Base-by-base conservation (phyloP, 352 stramenopile species). In the Discostella stelligera region DNA sequence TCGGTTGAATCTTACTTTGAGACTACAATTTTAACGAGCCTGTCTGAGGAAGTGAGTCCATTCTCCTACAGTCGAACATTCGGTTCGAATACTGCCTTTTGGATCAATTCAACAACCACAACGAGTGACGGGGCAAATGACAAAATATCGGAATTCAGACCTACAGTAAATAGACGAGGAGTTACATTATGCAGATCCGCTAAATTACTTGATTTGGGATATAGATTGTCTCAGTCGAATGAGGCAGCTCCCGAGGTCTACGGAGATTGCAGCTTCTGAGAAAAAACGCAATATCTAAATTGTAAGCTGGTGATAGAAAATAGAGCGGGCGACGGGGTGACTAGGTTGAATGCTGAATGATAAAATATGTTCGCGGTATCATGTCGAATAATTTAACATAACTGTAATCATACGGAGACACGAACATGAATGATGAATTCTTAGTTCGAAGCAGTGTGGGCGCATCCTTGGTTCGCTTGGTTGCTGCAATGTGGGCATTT, bases 51-150 rank as follows among this genome's bases (percentile, higher is more conserved):
- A 50, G 48, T 25, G 21, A 53, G 50, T 41, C n/a, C 41, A 65
- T 62, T 66, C 4, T 56, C 21, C 2, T 48, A 52, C 21, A 18
- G 11, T 8, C 50, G 52, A 30, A 63, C 23, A 21, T 71, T 67
- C 62, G 62, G 71, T 11, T 67, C 71, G 7, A 71, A 78, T 59
- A 53, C 50, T 60, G 32, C 30, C 25, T 66, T 55, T 48, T 16
- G 61, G 48, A 56, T 78, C 14, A 78, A 72, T 60, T 56, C 49
- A 16, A 20, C 23, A 21, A n/a, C 20, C 10, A 20, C 10, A 32
- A 44, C 27, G n/a, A 1, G 2, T 54, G 50, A 21, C 27, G 90
- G 90, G 90, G 6, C 95, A 88, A 11, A 89, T 95, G 50, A 59
- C 48, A 44, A 23, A n/a, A 70, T 21, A 1, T n/a, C 39, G 30